These are phyloP conservation scores for Crithidia sp. DNA, from an alignment of 208 protist species.

Conservation along the genomic window DNA sequence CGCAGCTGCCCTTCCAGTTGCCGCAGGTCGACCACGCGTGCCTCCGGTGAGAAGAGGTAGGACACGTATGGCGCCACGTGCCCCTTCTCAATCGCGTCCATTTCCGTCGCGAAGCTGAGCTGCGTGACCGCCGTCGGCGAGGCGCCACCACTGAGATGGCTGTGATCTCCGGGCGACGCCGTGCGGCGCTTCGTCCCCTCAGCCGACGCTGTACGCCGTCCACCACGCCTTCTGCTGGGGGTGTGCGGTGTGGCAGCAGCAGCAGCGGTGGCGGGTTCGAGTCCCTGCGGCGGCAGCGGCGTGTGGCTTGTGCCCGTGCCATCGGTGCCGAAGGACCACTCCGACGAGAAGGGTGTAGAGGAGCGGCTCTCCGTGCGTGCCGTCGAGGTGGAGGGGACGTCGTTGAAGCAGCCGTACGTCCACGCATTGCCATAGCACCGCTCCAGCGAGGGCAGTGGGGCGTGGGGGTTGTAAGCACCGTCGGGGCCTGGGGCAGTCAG, in stretches of 20 bases:
- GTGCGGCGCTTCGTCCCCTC: not conserved
- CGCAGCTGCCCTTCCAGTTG: slow-evolving; percentile 19
- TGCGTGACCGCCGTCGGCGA: slow-evolving; percentile 24
- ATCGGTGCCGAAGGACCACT: slow-evolving; percentile 27
- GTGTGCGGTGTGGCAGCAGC: not conserved
- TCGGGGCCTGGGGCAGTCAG: slow-evolving; percentile 18
- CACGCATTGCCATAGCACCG: slow-evolving; percentile 29
- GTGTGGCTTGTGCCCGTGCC: not conserved
- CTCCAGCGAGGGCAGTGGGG: slow-evolving; percentile 24
- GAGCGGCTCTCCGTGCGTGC: slow-evolving; percentile 20
- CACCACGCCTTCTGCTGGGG: not conserved
- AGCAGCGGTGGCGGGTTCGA: not conserved
- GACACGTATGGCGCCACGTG: slow-evolving; percentile 39
- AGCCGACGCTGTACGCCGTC: too few relatives aligned
- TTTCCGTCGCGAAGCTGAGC: slow-evolving; percentile 29
- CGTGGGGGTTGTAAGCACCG: slow-evolving; percentile 20
- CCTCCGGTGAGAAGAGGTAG: slow-evolving; percentile 62
- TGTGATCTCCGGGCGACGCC: not conserved
- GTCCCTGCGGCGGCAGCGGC: too few relatives aligned
- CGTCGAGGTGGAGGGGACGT: slow-evolving; percentile 21
- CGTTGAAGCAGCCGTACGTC: slow-evolving; percentile 11
- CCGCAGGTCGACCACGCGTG: slow-evolving; percentile 44
- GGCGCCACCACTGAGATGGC: not conserved
- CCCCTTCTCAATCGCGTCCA: slow-evolving; percentile 44
- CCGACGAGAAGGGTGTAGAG: slow-evolving; percentile 24